phyloP scores from a whole-genome alignment of 1,284 basidiomycete genomes.

The Vanrija sp. region DNA sequence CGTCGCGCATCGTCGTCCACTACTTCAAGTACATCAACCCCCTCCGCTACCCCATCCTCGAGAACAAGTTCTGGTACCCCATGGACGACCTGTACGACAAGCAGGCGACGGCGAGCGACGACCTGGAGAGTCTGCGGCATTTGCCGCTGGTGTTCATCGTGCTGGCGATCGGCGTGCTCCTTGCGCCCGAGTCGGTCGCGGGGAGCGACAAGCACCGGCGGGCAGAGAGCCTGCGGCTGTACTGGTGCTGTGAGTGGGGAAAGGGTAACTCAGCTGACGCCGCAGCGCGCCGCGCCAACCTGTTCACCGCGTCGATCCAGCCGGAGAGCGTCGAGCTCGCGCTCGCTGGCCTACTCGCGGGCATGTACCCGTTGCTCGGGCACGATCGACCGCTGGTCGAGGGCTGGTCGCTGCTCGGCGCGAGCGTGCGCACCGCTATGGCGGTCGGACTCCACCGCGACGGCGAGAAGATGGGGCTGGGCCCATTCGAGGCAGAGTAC shows the following conservation, averaged over 20 bases:
- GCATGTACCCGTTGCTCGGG: conserved; percentile 69
- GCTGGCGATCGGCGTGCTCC: conserved; percentile 72
- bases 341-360: conserved; percentile 42
- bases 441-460: conserved; percentile 84
- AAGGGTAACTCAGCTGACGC: no score
- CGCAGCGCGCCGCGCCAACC: conserved; percentile 67
- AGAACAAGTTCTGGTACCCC: no score
- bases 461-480: conserved; percentile 59
- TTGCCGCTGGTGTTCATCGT: conserved; percentile 81
- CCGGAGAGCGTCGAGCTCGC: conserved; percentile 53
- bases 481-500: conserved; percentile 67
- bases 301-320: conserved; percentile 78
- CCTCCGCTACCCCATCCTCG: no score
- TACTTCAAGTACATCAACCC: no score
- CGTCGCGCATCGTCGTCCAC: no score
- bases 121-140: conserved; percentile 4
- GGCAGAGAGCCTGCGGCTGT: conserved; percentile 71
- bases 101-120: no score
- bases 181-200: conserved; percentile 71
- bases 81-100: no score
- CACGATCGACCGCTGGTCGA: conserved; percentile 50
- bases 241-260: conserved; percentile 78
- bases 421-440: conserved; percentile 81
- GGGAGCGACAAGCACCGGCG: conserved; percentile 65
- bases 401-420: conserved; percentile 85